These are phyloP conservation scores for Xylaria acuta DNA, from an alignment of 495 filamentous ascomycete genomes.

Conservation along the genomic window DNA sequence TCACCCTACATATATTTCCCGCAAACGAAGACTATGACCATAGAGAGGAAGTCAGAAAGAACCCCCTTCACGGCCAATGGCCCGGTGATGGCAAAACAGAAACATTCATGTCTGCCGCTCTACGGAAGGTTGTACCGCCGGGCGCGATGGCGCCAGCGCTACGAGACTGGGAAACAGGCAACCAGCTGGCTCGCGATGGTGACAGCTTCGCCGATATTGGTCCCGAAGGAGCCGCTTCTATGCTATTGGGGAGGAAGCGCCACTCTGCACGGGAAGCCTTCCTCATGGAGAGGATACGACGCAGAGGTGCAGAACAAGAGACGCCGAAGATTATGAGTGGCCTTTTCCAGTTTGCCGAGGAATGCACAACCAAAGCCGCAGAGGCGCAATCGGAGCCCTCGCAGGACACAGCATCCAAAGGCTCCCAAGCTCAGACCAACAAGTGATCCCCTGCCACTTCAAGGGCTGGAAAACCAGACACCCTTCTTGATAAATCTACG, in stretches of 20 bases:
- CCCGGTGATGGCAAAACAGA: slow-evolving; percentile 33
- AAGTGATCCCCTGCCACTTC: background rate
- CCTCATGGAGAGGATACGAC: slow-evolving; percentile 36
- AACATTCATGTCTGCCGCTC: slow-evolving; percentile 39
- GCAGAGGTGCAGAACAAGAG: slow-evolving; percentile 27
- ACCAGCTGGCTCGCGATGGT: slow-evolving; percentile 36
- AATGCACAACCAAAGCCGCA: background rate
- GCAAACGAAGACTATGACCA: slow-evolving; percentile 45
- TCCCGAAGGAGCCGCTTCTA: slow-evolving; percentile 30
- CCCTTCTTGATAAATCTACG: background rate
- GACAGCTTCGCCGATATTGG: slow-evolving; percentile 30
- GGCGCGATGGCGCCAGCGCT: slow-evolving; percentile 47
- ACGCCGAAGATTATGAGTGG: slow-evolving; percentile 43
- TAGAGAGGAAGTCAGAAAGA: slow-evolving; percentile 38
- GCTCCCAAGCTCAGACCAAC: background rate
- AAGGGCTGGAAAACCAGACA: background rate
- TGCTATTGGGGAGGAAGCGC: slow-evolving; percentile 35
- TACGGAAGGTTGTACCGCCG: slow-evolving; percentile 44
- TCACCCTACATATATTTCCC: slow-evolving; percentile 47
- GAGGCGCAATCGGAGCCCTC: background rate
- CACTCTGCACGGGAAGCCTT: slow-evolving; percentile 28
- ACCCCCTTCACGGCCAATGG: slow-evolving; percentile 54
- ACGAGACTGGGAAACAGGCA: slow-evolving; percentile 55
- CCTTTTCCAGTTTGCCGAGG: slow-evolving; percentile 37
- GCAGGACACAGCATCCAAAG: background rate